phyloP scores from a whole-genome alignment of 805 yeast species.

The Lipomyces japonicus region DNA sequence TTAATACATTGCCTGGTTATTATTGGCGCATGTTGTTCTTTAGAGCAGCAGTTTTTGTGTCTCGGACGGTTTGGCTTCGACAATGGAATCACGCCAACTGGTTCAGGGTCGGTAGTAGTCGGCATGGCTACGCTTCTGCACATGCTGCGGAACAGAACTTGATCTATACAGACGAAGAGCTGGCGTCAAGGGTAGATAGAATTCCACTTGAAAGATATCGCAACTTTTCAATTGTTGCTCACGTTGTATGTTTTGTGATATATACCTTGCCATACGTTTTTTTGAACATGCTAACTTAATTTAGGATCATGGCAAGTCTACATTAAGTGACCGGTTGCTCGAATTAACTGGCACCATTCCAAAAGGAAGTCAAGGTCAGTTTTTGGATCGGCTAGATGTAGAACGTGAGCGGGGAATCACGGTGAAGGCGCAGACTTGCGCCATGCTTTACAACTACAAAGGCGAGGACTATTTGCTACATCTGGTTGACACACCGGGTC shows the following conservation, averaged over 20 bases:
- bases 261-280: neutral
- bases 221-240: conserved; percentile 93
- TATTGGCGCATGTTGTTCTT: too few species aligned
- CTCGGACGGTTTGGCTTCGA: too few species aligned
- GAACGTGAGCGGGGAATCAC: conserved; percentile 96
- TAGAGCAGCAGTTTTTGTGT: too few species aligned
- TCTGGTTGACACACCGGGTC: conserved; percentile 96
- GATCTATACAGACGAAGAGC: conserved; percentile 20
- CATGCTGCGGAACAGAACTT: neutral
- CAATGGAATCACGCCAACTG: too few species aligned
- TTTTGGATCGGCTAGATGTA: conserved; percentile 85
- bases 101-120: too few species aligned
- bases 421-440: conserved; percentile 93
- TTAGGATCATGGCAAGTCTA: conserved; percentile 61
- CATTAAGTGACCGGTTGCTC: conserved; percentile 79
- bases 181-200: conserved; percentile 59
- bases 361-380: conserved; percentile 68
- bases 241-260: conserved; percentile 46
- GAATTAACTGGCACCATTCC: conserved; percentile 87
- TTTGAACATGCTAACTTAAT: neutral
- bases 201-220: conserved; percentile 82
- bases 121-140: too few species aligned
- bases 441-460: conserved; percentile 75
- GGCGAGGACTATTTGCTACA: conserved; percentile 78
- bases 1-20: too few species aligned